A percentile compares a stretch with the other conserved stretches of the same genome.
Evolutionary conservation across 1,139 yeast genomes (phyloP).

Genomic region (Nematodospora anomalae): DNA sequence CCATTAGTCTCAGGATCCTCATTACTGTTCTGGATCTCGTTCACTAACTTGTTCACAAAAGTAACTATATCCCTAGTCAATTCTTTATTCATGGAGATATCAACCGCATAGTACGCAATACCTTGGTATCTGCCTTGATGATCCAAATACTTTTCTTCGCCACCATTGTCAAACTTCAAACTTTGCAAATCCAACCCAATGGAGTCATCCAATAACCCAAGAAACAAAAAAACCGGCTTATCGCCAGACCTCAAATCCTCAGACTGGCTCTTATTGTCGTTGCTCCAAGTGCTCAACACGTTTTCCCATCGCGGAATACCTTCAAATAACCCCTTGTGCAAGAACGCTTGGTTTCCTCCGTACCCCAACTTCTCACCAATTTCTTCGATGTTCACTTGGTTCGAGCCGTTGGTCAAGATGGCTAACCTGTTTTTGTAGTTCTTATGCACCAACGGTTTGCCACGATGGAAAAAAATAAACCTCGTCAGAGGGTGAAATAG

Average conservation of each 20-base stretch:
- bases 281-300: constrained; percentile 26
- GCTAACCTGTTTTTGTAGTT: constrained; percentile 30
- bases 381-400: constrained; percentile 21
- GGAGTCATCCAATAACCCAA: constrained; percentile 67
- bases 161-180: constrained; percentile 28
- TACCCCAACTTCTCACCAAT: constrained; percentile 17
- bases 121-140: constrained; percentile 61
- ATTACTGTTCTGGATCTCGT: constrained; percentile 11
- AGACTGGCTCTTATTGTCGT: constrained; percentile 37
- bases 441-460: constrained; percentile 40
- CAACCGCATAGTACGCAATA: constrained; percentile 75
- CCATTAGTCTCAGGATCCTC: constrained; percentile 18
- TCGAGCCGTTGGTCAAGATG: constrained; percentile 37
- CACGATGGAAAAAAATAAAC: constrained; percentile 50
- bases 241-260: constrained; percentile 30
- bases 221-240: constrained; percentile 54
- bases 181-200: constrained; percentile 34
- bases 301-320: constrained; percentile 25
- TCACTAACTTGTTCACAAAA: constrained; percentile 18
- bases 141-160: constrained; percentile 35
- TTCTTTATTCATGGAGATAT: constrained; percentile 44
- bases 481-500: constrained; percentile 52
- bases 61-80: constrained; percentile 24
- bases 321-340: constrained; percentile 14
- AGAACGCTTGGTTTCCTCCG: constrained; percentile 7